Conservation (phyloP, 345 rosid genomes). For the Rhodomyrtus tomentosa region DNA sequence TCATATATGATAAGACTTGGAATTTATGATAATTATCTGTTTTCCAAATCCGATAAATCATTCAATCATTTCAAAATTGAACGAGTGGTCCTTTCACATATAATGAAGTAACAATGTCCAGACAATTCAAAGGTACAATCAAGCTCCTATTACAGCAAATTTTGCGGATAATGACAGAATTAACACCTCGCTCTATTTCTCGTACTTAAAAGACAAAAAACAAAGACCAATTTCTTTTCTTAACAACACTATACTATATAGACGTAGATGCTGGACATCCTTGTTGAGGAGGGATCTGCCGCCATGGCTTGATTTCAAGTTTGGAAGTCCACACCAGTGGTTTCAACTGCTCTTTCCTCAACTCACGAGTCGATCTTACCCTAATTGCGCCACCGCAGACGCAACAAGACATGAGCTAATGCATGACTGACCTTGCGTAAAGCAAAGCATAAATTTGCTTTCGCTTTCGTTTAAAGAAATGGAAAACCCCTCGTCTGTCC, state of each 20-base stretch:
- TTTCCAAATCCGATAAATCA: not conserved
- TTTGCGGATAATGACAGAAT: not conserved
- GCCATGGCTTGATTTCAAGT: not conserved
- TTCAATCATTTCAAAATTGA: not conserved
- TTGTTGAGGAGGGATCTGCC: not conserved
- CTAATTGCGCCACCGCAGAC: not conserved
- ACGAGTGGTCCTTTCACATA: not conserved
- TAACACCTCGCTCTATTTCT: not conserved
- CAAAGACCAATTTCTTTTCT: not conserved
- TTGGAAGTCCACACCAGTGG: not conserved
- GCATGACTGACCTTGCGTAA: not conserved
- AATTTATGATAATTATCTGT: not conserved
- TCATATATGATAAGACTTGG: not conserved
- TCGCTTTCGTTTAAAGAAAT: not conserved
- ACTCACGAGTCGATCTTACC: not conserved
- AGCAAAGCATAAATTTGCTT: not conserved
- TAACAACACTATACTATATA: not conserved
- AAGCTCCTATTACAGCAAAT: not conserved
- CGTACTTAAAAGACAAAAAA: not conserved
- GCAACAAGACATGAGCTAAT: not conserved
- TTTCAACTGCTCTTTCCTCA: not conserved
- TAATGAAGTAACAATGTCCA: not conserved
- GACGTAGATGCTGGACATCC: not conserved
- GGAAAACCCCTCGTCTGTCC: not conserved
- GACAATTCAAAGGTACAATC: not conserved